Evolutionary conservation across 345 rosid genomes (phyloP).

Genomic region (Psidium guajava): DNA sequence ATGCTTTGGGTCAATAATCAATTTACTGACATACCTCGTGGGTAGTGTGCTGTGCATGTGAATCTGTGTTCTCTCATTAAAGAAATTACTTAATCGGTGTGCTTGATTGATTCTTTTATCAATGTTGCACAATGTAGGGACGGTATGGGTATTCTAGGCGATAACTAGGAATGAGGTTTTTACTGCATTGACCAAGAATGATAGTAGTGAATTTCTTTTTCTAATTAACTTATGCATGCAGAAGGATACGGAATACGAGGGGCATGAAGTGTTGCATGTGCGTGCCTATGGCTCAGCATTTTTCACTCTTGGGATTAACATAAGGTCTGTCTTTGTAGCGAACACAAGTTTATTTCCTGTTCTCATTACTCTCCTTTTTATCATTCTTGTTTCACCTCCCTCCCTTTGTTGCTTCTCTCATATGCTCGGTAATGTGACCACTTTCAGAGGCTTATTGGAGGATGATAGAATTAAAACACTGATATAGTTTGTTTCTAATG

Average conservation of each 20-base stretch:
- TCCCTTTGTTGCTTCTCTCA: background rate
- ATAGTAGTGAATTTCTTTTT: background rate
- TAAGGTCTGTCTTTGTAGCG: conserved; percentile 39
- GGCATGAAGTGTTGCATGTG: conserved; percentile 65
- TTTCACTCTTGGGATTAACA: conserved; percentile 82
- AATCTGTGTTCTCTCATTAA: background rate
- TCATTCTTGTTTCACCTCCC: background rate
- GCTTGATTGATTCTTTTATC: background rate
- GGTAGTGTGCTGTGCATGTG: background rate
- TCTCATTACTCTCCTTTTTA: background rate
- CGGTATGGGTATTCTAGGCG: background rate
- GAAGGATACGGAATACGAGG: conserved; percentile 44
- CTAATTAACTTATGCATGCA: conserved; percentile 13
- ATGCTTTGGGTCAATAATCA: background rate
- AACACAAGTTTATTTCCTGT: background rate
- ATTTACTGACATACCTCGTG: background rate
- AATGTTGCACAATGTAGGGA: background rate
- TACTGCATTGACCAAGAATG: background rate
- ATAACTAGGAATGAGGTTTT: background rate
- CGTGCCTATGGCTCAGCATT: conserved; percentile 90
- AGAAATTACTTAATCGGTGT: background rate
- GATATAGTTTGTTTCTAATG: background rate
- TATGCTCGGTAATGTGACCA: background rate
- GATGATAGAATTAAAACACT: background rate
- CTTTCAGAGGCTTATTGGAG: background rate